Base-by-base conservation (phyloP, 371 early-diverging fungal species). In the Mucor lusitanicus region DNA sequence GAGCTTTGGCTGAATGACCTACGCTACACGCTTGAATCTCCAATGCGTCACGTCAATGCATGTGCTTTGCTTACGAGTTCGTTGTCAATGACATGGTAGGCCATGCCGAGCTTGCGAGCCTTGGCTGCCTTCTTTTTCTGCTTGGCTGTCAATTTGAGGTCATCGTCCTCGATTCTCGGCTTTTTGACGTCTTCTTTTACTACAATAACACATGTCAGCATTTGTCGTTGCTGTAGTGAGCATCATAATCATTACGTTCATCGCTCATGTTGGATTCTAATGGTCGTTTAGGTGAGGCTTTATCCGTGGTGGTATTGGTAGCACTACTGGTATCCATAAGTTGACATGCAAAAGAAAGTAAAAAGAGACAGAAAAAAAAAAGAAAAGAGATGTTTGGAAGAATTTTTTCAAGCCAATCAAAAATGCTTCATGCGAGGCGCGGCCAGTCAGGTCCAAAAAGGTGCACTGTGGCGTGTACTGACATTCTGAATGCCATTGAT, bases 1-100 rank as follows among this genome's bases (percentile, higher is more conserved):
- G 9, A 74, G 21, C 54, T 74, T 70, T 3, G 74, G 74, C 7
- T 62, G 53, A 39, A 74, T 58, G 4, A 68, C 33, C 72, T 72
- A 55, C 11, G 8, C 8, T 46, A 48, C 19, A 48, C 33, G 25
- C 28, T 57, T 57, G 15, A 32, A 19, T 32, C 9, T 9, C 17
- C 6, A 1, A 53, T 53, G 23, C 0, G 2, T 3, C 12, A 53
- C 27, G 13, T 27, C 15, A 27, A 27, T 13, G 5, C 12, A 53
- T 53, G 15, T 25, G 21, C 12, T 23, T n/a, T 7, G 11, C 32
- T 53, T 63, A 71, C 71, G 39, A 73, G n/a, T 27, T 69, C 66
- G 59, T 55, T 33, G 39, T 66, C 42, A 6, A 40, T 19, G 11
- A 73, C 8, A 13, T 54, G 60, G 37, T 63, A 68, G 0, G 46